Percentiles rank a stretch among this genome's conserved stretches.
Evolutionary conservation across 305 asterid species (phyloP).

Genomic region (Solanum hybrid): DNA sequence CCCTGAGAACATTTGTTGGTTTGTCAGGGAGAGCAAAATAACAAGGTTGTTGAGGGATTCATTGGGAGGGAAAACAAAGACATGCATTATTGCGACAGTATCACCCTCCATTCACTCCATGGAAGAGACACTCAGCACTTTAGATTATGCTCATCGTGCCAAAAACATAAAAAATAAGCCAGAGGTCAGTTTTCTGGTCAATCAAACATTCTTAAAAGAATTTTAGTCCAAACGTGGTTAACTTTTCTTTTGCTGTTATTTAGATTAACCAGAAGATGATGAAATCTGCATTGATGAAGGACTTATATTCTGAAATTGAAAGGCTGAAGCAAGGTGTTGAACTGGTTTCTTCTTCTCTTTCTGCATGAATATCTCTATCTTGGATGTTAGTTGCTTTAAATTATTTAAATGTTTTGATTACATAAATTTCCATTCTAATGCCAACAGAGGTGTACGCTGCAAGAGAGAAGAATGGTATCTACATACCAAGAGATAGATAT

Average conservation of each 20-base stretch:
- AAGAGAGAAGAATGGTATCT: slow-evolving; percentile 95
- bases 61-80: slow-evolving; percentile 96
- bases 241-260: slow-evolving; percentile 6
- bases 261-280: slow-evolving; percentile 98
- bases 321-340: slow-evolving; percentile 86
- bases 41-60: slow-evolving; percentile 97
- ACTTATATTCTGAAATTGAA: slow-evolving; percentile 86
- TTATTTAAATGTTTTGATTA: neutral
- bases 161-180: slow-evolving; percentile 98
- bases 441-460: slow-evolving; percentile 93
- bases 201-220: neutral
- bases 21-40: slow-evolving; percentile 91
- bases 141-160: slow-evolving; percentile 98
- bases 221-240: neutral
- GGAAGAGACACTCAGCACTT: slow-evolving; percentile 97
- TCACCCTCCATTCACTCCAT: slow-evolving; percentile 80
- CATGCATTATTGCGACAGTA: slow-evolving; percentile 92
- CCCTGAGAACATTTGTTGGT: neutral
- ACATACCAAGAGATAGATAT: slow-evolving; percentile 92
- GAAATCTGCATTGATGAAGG: slow-evolving; percentile 95
- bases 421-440: slow-evolving; percentile 4
- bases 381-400: neutral
- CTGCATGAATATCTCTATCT: neutral
- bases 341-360: slow-evolving; percentile 8
- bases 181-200: slow-evolving; percentile 46